Evolutionary conservation across 2,329 filamentous ascomycete species (phyloP), one percentile per base, ranked within the genome.

Genomic region (Herpotrichia juniperi): DNA sequence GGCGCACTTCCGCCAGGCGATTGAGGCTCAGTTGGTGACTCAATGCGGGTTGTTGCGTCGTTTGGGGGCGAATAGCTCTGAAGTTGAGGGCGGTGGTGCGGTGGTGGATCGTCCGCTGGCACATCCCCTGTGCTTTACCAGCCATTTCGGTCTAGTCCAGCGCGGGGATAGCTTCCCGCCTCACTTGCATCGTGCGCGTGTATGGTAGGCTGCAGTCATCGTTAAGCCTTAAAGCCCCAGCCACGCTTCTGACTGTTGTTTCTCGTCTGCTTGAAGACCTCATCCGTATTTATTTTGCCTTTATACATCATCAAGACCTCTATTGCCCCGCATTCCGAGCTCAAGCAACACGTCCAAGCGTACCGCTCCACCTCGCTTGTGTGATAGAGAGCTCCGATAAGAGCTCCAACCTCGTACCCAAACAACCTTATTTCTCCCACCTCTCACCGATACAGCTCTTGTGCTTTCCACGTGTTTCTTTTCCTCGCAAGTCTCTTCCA

Each of bases 161-260:
- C 42, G 42, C 42, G 42, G 42, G 42, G 30, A 22, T 24, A 43
- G 9, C 26, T 45, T 50, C 40, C 31, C 34, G 47, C 47, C 47
- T 50, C 47, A 50, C 16, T 50, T 16, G 37, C 26, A 28, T 40
- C 37, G 37, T 40, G 37, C 46, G 19, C 7, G 39, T 10, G 25
- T 19, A 37, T 47, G 31, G 22, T 43, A 37, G 32, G 25, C 24
- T 40, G 42, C 42, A 45, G 42, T 19, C 25, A 44, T 8, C 35
- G n/a, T 22, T 35, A 25, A 50, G 48, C 48, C 48, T 37, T 50
- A 45, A 50, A 40, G 32, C 42, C 40, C 34, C 37, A 40, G 21
- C 37, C 37, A 40, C 37, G 37, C 37, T 40, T 40, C 14, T 24
- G 37, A 19, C 26, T 40, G 37, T n/a, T 40, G 19, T 24, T 40